These are phyloP conservation scores for Chrysoporthe puriensis DNA, from an alignment of 2,329 filamentous ascomycete species.

Conservation along the genomic window DNA sequence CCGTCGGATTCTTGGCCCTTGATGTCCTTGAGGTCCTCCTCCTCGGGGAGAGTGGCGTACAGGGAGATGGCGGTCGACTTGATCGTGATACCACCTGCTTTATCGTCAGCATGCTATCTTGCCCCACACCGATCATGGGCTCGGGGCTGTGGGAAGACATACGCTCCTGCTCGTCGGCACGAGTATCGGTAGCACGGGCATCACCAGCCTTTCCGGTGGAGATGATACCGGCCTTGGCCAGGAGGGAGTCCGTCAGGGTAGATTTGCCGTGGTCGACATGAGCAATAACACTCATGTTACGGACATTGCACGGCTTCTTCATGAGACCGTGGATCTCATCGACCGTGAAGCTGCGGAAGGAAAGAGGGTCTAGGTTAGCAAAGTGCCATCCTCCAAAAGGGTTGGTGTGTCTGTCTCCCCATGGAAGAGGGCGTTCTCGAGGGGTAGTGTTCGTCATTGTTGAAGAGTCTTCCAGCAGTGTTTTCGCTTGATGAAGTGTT, in stretches of 20 bases:
- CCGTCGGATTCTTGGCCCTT: slow-evolving; percentile 84
- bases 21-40: slow-evolving; percentile 94
- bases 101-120: slow-evolving; percentile 17
- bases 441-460: slow-evolving; percentile 2
- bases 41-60: slow-evolving; percentile 79
- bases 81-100: slow-evolving; percentile 85
- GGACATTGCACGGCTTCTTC: slow-evolving; percentile 78
- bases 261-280: slow-evolving; percentile 99
- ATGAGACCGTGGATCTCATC: slow-evolving; percentile 81
- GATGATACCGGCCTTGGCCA: slow-evolving; percentile 99
- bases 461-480: neutral
- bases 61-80: slow-evolving; percentile 99
- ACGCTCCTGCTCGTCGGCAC: slow-evolving; percentile 96
- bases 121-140: neutral
- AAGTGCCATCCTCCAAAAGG: slow-evolving; percentile 33
- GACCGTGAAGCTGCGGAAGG: slow-evolving; percentile 83
- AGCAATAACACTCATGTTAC: slow-evolving; percentile 87
- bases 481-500: neutral
- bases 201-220: slow-evolving; percentile 97
- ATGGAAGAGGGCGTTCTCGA: neutral
- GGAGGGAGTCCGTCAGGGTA: slow-evolving; percentile 97
- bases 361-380: slow-evolving; percentile 53
- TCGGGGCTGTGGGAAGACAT: slow-evolving; percentile 6
- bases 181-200: slow-evolving; percentile 94
- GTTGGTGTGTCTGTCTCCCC: slow-evolving; percentile 31